Base-by-base conservation (phyloP, 1,284 basidiomycete genomes). In the Lentinus polychrous region DNA sequence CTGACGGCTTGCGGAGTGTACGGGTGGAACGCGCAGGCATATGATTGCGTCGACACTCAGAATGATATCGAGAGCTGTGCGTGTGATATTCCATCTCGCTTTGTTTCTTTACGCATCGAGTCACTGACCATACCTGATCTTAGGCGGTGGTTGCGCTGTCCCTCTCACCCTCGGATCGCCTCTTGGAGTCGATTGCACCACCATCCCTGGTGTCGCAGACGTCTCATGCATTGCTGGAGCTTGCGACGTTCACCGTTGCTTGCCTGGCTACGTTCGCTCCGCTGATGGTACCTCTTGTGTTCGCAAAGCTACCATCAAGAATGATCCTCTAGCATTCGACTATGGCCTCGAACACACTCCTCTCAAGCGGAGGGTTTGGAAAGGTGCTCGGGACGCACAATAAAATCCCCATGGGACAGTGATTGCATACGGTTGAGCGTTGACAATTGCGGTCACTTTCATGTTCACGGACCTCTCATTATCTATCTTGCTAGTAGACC, bases 1-100 rank as follows among this genome's bases (percentile, higher is more conserved):
- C 55, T 60, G 46, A 64, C 65, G 2, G 66, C 72, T 1, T 76
- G 75, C 46, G 68, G 70, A 2, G 60, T 74, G 41, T 63, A 61
- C 27, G 67, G 70, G 24, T 40, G 43, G 18, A 2, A 37, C 2
- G 47, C 55, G 8, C 57, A 61, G 8, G 62, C 69, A 0, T 75
- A 67, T 67, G 74, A 77, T 50, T 77, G 75, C 50, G 55, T 78
- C 43, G 59, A 77, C 52, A 70, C 68, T 2, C 56, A 61, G 44
- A 66, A 55, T 34, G 71, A 76, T 43, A 62, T 76, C 10, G 74
- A 76, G 56, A 76, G 73, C 61, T 78, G 76, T 76, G 46, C 49
- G 74, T 48, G 15, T n/a, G 17, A 34, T 10, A 27, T 24, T 42
- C 69, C n/a, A 23, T 31, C 3, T 10, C 17, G 8, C 4, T 27